Base-by-base conservation (phyloP, 2,329 filamentous ascomycete genomes). In the Fusarium pseudograminearum region DNA sequence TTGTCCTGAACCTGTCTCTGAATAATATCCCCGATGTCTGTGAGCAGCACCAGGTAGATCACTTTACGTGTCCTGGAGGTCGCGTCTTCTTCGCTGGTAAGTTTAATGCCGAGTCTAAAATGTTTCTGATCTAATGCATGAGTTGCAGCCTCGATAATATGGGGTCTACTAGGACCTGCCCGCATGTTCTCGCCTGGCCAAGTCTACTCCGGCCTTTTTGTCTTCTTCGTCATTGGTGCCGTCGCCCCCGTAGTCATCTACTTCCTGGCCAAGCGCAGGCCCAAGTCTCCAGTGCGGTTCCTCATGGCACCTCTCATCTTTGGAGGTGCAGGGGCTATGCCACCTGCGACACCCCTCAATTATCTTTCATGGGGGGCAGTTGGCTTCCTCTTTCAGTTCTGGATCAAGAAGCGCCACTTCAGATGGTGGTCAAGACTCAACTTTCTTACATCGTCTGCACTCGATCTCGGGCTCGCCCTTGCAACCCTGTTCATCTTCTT, bases 361-460 rank as follows among this genome's bases (percentile, higher is more conserved):
- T 93, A 92, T 76, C 85, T 91, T 34, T 85, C 86, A n/a, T 93
- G 91, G 91, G 90, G 89, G 20, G 80, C 91, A 58, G 89, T 93
- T 5, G 91, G 91, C 31, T 89, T 87, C 71, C 66, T 91, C 33
- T 93, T 93, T 82, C 91, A 93, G 77, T 88, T 87, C 77, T 84
- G 82, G 74, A 86, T 93, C 75, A 88, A 89, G 77, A 86, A 86
- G 73, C 83, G 84, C 16, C 84, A 87, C 76, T 88, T 88, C 66
- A 85, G 81, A 30, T 93, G 91, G 91, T 93, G 91, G 91, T 87
- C 86, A 78, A 84, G 89, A 28, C 87, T 92, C 75, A 93, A 93
- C 80, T 93, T 91, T 73, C 79, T 93, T 64, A 90, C 91, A 0
- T 90, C 89, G 15, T 91, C 90, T 0, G 91, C 87, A 0, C 81